These are phyloP conservation scores for Mycena sp. DNA, from an alignment of 1,284 basidiomycete genomes.

Conservation along the genomic window DNA sequence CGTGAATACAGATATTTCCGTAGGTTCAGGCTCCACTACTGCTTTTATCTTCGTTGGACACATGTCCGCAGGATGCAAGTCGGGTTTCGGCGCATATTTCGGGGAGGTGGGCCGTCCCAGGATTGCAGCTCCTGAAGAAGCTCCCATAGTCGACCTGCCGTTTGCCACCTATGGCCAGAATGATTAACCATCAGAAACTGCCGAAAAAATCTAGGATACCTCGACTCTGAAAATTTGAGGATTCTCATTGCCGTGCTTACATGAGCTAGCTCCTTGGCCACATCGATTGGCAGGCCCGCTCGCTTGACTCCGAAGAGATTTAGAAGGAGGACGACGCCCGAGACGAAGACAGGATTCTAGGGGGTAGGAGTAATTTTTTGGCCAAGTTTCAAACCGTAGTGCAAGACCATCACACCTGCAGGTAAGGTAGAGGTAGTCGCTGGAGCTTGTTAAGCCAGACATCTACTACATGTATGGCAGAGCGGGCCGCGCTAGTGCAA, in stretches of 20 bases:
- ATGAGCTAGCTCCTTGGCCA: constrained; percentile 27
- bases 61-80: constrained; percentile 14
- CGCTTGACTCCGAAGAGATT: constrained; percentile 31
- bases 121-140: constrained; percentile 27
- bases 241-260: constrained; percentile 23
- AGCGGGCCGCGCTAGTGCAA: constrained; percentile 74
- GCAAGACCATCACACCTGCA: constrained; percentile 38
- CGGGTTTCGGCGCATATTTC: not conserved
- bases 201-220: not conserved
- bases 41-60: constrained; percentile 16
- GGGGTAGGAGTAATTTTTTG: not conserved
- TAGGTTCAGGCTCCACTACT: not conserved
- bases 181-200: not conserved
- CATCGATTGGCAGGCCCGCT: constrained; percentile 27
- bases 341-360: constrained; percentile 45
- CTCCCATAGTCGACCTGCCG: constrained; percentile 27
- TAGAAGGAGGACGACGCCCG: constrained; percentile 29
- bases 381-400: not conserved
- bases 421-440: constrained; percentile 37
- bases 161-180: constrained; percentile 31
- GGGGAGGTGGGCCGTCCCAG: constrained; percentile 27
- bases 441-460: constrained; percentile 34
- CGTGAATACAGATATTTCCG: not conserved
- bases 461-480: constrained; percentile 67
- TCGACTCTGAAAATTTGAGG: constrained; percentile 26